phyloP scores from a whole-genome alignment of 169 alveolate species.

The Hepatocystis sp. region DNA sequence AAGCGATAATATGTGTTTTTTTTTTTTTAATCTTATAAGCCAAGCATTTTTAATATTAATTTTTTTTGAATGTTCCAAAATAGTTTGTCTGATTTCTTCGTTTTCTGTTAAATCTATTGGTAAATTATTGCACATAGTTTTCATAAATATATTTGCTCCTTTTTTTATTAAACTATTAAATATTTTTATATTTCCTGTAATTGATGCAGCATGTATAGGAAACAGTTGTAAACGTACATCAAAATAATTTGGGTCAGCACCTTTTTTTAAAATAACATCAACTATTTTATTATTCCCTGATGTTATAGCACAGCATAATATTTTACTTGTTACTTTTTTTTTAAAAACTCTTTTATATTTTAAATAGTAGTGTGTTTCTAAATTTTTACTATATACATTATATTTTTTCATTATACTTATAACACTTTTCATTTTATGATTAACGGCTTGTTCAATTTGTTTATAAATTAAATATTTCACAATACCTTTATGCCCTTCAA shows the following conservation, averaged over 20 bases:
- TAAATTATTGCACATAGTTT: conserved; percentile 26
- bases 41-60: conserved; percentile 66
- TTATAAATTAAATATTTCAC: conserved; percentile 30
- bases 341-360: conserved; percentile 50
- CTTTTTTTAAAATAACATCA: conserved; percentile 39
- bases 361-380: conserved; percentile 23
- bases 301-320: conserved; percentile 51
- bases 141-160: conserved; percentile 55
- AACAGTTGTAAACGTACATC: conserved; percentile 51
- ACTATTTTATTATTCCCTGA: conserved; percentile 47
- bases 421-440: conserved; percentile 27
- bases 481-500: conserved; percentile 75
- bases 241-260: conserved; percentile 63
- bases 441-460: conserved; percentile 36
- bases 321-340: conserved; percentile 41
- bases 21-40: conserved; percentile 14
- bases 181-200: conserved; percentile 45
- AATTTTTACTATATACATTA: conserved; percentile 24
- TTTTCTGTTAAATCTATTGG: conserved; percentile 31
- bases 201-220: conserved; percentile 74
- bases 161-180: conserved; percentile 17
- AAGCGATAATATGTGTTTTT: conserved; percentile 20
- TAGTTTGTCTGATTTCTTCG: conserved; percentile 15
- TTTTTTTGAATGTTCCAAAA: conserved; percentile 24
- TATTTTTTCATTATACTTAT: conserved; percentile 30